Conservation (phyloP, 2,329 filamentous ascomycete genomes). For the Trichoderma pleuroti region DNA sequence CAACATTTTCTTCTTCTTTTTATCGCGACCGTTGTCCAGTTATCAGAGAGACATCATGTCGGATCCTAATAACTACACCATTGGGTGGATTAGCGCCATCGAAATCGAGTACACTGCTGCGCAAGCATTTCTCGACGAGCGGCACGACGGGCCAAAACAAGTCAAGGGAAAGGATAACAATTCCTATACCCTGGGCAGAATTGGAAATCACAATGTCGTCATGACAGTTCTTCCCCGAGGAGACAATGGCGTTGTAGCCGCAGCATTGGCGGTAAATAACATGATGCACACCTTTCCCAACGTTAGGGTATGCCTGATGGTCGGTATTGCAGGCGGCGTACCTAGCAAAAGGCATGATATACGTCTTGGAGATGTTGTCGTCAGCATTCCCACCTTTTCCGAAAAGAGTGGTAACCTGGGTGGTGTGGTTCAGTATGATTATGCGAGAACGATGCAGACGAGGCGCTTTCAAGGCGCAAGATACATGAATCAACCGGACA, state of each 20-base stretch:
- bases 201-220: not conserved
- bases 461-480: not conserved
- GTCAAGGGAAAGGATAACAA: not conserved
- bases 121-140: not conserved
- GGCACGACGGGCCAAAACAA: accelerated
- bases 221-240: not conserved
- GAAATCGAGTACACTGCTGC: slow-evolving; percentile 38
- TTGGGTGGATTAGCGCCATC: slow-evolving; percentile 44
- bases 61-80: slow-evolving; percentile 29
- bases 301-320: not conserved
- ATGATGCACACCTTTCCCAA: not conserved
- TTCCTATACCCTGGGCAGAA: not conserved
- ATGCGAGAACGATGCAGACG: not conserved
- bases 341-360: not conserved
- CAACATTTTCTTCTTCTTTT: too few species aligned
- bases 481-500: not conserved
- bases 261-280: not conserved
- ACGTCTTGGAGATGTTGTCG: not conserved
- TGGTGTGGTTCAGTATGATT: not conserved
- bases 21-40: accelerated
- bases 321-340: not conserved
- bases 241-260: not conserved
- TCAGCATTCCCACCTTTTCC: not conserved
- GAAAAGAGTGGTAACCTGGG: not conserved
- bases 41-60: not conserved